Evolutionary conservation across 2,329 filamentous ascomycete species (phyloP), one percentile per base, ranked within the genome.

Genomic region (Trichoderma citrinoviride): DNA sequence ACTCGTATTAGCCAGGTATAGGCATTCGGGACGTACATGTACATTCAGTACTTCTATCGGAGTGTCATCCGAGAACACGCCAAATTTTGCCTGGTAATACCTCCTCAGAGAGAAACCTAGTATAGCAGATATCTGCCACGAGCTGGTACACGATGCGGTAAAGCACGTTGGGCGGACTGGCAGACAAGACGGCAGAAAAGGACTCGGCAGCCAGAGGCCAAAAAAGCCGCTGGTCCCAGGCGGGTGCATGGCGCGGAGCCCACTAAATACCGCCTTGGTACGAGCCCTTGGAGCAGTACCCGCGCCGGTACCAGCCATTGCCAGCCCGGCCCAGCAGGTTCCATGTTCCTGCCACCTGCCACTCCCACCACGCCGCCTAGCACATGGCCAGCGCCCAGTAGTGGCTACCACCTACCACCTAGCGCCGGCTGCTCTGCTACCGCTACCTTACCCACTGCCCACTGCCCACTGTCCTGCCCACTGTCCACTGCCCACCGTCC

Each of bases 181-280:
- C 40, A 61, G 58, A 40, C 44, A 49, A 61, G 58, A 52, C 47
- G 53, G 44, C 52, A 60, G 46, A 61, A 61, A 53, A 43, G 37
- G 56, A 43, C 27, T 41, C 49, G 61, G 57, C 12, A 37, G 58
- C 44, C 47, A 61, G 58, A 53, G 37, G 46, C 44, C 52, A 60
- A 57, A 61, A 53, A 43, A 47, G 56, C 56, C 27, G 41, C 58
- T 53, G 61, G 57, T 37, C 58, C 64, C 58, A 67, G 68, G 68
- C 46, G 56, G 43, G 33, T 60, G 56, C 29, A 49, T 50, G 55
- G 55, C 44, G 54, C 33, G 33, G 33, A 14, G 33, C 19, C 54
- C 40, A 56, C 54, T 37, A 37, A 37, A 37, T 21, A 57, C 54
- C 54, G 54, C 40, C 41, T 29, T 57, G 25, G 54, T 33, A 57